Evolutionary conservation across 371 early-diverging fungal species (phyloP).

Genomic region (Mortierella polycephala): DNA sequence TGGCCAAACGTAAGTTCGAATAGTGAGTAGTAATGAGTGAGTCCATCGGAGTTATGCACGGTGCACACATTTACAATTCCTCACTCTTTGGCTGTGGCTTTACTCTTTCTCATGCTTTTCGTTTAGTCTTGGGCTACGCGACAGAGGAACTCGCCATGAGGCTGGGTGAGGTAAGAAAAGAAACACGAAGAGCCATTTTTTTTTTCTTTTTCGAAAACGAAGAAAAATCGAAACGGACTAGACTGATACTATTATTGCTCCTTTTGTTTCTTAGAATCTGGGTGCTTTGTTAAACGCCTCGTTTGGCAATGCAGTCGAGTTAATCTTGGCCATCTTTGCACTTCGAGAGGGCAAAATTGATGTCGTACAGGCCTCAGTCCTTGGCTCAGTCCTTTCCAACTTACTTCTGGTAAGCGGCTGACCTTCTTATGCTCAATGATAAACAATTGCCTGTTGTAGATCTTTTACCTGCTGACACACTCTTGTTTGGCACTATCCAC

Average conservation of each 20-base stretch:
- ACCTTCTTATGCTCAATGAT: background rate
- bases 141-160: constrained; percentile 59
- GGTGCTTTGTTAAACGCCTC: constrained; percentile 92
- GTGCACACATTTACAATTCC: background rate
- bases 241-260: background rate
- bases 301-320: constrained; percentile 89
- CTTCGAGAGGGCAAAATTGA: constrained; percentile 80
- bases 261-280: constrained; percentile 61
- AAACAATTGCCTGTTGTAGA: background rate
- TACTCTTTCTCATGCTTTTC: background rate
- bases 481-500: constrained; percentile 49
- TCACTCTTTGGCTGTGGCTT: background rate
- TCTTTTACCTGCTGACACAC: constrained; percentile 68
- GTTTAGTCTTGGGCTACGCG: constrained; percentile 69
- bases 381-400: constrained; percentile 91
- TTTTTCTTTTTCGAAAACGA: background rate
- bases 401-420: constrained; percentile 65
- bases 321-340: constrained; percentile 83
- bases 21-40: background rate
- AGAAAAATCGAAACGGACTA: background rate
- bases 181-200: background rate
- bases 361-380: constrained; percentile 89
- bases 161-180: constrained; percentile 57
- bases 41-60: background rate
- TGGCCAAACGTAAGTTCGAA: constrained; percentile 70